Base-by-base conservation (phyloP, 768 basidiomycete genomes). In the Kwoniella pini region DNA sequence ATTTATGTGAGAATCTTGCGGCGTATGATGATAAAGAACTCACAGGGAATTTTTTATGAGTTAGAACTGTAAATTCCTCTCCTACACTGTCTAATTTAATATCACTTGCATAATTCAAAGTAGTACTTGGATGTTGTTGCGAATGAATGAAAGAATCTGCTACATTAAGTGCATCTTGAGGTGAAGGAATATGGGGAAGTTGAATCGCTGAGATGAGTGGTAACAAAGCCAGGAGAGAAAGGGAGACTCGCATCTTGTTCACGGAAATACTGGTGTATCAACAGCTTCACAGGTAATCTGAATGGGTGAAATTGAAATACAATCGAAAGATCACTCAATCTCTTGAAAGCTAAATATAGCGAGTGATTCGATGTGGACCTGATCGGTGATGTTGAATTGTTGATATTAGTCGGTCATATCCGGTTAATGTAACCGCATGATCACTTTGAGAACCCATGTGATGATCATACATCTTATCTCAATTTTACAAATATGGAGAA, bases 21-120 rank as follows among this genome's bases (percentile, higher is more conserved):
- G 6, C n/a, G 40, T 15, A 26, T 46, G 21, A 4, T 7, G 19
- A 46, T 6, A 46, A 15, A 36, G 3, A 9, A 67, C 70, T 60
- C 33, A 72, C 70, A 24, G 74, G 74, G 52, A 70, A 64, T 28
- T 55, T 64, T 13, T 57, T 60, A 44, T 48, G 45, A 21, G 71
- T 75, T 10, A 75, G 13, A 7, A 58, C 56, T 6, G 64, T 59
- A 62, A 65, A 65, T 19, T 72, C 71, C 2, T 69, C 74, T 0
- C 61, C 65, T 1, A 74, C 56, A 49, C 54, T 67, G n/a, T 60
- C 53, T 24, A 75, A 52, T 4, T 62, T 58, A 22, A 75, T 62
- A 59, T 71, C 71, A 51, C 45, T 71, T 9, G 64, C 72, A 55
- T 54, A 49, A n/a, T 53, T 49, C 38, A 74, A 38, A 9, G 56